A percentile compares a stretch with the other conserved stretches of the same genome.
Evolutionary conservation across 1,284 basidiomycete genomes (phyloP).

Genomic region (Apiotrichum mycotoxinovorans): DNA sequence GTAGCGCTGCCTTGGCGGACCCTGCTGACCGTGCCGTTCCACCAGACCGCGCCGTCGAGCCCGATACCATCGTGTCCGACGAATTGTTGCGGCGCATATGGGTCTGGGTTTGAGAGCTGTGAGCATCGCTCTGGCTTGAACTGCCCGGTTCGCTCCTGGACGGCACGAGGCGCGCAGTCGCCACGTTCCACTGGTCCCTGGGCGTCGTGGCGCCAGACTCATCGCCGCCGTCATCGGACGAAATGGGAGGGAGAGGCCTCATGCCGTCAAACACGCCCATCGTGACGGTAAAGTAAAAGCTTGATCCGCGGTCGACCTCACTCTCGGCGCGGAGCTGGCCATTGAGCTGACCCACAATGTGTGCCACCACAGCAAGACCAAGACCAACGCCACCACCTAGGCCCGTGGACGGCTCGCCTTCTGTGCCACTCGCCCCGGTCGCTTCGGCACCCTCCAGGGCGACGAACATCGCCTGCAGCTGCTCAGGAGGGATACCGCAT

Average conservation of each 20-base stretch:
- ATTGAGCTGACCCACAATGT: conserved; percentile 75
- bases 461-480: conserved; percentile 77
- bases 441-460: conserved; percentile 83
- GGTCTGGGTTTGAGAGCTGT: too few relatives aligned
- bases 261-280: conserved; percentile 27
- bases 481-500: conserved; percentile 67
- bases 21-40: too few relatives aligned
- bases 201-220: not conserved
- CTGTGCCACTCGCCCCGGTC: conserved; percentile 50
- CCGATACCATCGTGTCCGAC: too few relatives aligned
- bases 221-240: too few relatives aligned
- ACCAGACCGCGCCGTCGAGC: too few relatives aligned
- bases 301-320: conserved; percentile 63
- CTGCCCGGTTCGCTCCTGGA: too few relatives aligned
- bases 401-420: not conserved
- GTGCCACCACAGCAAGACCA: conserved; percentile 73
- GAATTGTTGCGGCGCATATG: too few relatives aligned
- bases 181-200: not conserved
- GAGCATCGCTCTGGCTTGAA: too few relatives aligned
- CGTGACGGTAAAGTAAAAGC: conserved; percentile 55
- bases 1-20: too few relatives aligned
- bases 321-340: conserved; percentile 79
- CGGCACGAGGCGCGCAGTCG: too few relatives aligned
- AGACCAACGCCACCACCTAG: conserved; percentile 53
- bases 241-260: too few relatives aligned